These are phyloP conservation scores for Polygonum maritimum DNA, from an alignment of 148 eudicot species.

Conservation along the genomic window DNA sequence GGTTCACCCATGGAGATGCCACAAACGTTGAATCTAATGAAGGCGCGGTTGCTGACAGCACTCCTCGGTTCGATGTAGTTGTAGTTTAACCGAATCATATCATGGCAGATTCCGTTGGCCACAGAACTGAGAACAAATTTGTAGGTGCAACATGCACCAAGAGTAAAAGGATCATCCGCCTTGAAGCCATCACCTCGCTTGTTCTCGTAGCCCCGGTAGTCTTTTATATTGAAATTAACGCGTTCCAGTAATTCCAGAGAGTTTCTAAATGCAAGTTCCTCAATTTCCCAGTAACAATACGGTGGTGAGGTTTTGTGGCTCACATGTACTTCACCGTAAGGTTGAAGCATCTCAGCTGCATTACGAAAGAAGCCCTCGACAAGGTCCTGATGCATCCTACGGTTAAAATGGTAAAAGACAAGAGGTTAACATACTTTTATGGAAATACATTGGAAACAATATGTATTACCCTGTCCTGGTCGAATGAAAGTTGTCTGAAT, in stretches of 20 bases:
- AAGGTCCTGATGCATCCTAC: conserved; percentile 34
- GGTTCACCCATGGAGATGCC: not conserved
- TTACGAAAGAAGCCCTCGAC: conserved; percentile 44
- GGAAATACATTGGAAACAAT: not conserved
- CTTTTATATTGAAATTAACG: conserved; percentile 29
- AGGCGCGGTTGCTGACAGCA: not conserved
- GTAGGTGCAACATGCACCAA: conserved; percentile 46
- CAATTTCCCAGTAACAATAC: conserved; percentile 40
- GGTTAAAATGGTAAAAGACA: not conserved
- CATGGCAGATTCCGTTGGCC: not conserved
- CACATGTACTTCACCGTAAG: conserved; percentile 49
- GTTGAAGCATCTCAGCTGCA: conserved; percentile 42
- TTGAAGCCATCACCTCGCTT: conserved; percentile 46
- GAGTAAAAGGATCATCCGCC: conserved; percentile 41
- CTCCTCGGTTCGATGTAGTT: not conserved
- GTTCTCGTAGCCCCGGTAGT: conserved; percentile 61
- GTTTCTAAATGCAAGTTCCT: conserved; percentile 28
- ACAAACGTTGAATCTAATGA: not conserved
- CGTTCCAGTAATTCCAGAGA: conserved; percentile 18
- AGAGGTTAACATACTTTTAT: not conserved
- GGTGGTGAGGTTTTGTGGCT: conserved; percentile 47
- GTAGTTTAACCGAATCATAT: not conserved
- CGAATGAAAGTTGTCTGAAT: not conserved
- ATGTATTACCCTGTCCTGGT: not conserved
- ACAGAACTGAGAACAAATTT: conserved; percentile 20